Conservation (phyloP, 179 eudicot species). For the Gypsophila paniculata region DNA sequence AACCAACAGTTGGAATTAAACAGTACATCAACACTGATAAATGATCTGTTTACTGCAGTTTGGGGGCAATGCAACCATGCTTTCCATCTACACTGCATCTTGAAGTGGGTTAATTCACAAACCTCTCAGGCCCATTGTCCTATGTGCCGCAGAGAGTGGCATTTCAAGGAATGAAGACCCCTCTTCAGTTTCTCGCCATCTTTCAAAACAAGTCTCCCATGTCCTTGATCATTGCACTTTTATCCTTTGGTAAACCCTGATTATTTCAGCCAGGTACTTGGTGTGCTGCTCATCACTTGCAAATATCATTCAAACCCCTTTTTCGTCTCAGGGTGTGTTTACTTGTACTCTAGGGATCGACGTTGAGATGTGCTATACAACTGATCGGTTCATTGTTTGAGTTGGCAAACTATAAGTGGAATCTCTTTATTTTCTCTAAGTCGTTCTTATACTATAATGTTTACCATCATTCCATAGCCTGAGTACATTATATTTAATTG, state of each 20-base stretch:
- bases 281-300: not conserved
- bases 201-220: not conserved
- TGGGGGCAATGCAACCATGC: slow-evolving; percentile 99
- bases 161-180: slow-evolving; percentile 57
- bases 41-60: slow-evolving; percentile 40
- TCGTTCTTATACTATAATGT: no score
- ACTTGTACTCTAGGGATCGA: not conserved
- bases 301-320: not conserved
- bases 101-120: slow-evolving; percentile 94
- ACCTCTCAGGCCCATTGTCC: slow-evolving; percentile 91
- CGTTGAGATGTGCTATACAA: not conserved
- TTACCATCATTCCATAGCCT: no score
- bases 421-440: no score
- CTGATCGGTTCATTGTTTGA: not conserved
- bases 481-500: no score
- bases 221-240: not conserved
- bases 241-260: not conserved
- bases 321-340: not conserved
- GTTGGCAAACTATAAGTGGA: not conserved
- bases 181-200: not conserved
- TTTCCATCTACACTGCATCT: slow-evolving; percentile 92
- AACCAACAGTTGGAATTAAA: not conserved
- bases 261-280: not conserved
- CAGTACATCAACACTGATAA: not conserved
- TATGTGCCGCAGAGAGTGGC: slow-evolving; percentile 91